These are phyloP conservation scores for Aspergillus conjunctus DNA, from an alignment of 495 filamentous ascomycete genomes.

Conservation along the genomic window DNA sequence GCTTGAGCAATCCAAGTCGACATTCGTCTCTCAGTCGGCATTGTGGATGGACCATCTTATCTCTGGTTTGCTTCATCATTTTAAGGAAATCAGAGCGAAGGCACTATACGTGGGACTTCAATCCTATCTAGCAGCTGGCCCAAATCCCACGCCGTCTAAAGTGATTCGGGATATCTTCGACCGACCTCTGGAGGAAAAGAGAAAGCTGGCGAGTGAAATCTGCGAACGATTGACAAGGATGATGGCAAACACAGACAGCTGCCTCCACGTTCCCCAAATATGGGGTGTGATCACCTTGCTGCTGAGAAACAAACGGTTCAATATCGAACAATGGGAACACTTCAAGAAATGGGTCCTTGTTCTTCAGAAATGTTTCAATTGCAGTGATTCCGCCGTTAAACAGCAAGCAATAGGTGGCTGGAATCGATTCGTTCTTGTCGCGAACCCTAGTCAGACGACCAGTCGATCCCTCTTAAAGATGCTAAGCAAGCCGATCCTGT, in stretches of 20 bases:
- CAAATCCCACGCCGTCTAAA: slow-evolving; percentile 63
- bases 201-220: slow-evolving; percentile 65
- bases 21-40: slow-evolving; percentile 60
- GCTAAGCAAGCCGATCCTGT: slow-evolving; percentile 67
- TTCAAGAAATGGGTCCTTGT: slow-evolving; percentile 72
- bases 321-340: slow-evolving; percentile 71
- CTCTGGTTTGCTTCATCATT: slow-evolving; percentile 71
- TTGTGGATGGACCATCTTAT: slow-evolving; percentile 82
- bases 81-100: slow-evolving; percentile 72
- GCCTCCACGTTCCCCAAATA: slow-evolving; percentile 75
- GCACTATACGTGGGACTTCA: slow-evolving; percentile 74
- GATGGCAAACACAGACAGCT: slow-evolving; percentile 63
- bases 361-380: slow-evolving; percentile 84
- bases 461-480: slow-evolving; percentile 61
- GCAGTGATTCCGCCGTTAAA: slow-evolving; percentile 68
- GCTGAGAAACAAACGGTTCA: slow-evolving; percentile 60
- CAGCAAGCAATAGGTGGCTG: slow-evolving; percentile 78
- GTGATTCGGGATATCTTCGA: slow-evolving; percentile 68
- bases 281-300: slow-evolving; percentile 84
- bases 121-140: slow-evolving; percentile 63
- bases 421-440: slow-evolving; percentile 76
- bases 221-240: slow-evolving; percentile 69
- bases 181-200: slow-evolving; percentile 53
- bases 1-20: slow-evolving; percentile 62
- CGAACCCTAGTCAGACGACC: slow-evolving; percentile 63